These are phyloP conservation scores for Clathrus columnatus DNA, from an alignment of 768 basidiomycete genomes.

Conservation along the genomic window DNA sequence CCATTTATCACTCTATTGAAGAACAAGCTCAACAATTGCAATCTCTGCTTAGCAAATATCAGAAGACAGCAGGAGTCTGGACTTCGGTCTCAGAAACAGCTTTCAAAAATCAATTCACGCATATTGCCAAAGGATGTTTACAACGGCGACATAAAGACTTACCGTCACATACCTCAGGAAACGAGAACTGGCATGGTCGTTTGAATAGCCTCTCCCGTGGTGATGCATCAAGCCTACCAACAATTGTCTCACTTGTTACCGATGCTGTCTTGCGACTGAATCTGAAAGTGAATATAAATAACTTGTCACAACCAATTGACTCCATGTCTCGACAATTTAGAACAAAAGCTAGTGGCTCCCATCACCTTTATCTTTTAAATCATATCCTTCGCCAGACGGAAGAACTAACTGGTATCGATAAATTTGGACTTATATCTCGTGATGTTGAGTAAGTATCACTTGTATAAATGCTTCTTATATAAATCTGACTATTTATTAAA, in stretches of 20 bases:
- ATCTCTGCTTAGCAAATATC: neutral
- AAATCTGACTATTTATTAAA: neutral
- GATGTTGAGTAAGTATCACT: neutral
- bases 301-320: neutral
- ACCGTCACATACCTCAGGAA: neutral
- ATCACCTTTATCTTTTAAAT: neutral
- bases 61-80: neutral
- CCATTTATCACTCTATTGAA: neutral
- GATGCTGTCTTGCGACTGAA: constrained; percentile 1
- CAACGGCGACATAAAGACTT: neutral
- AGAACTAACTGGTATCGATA: neutral
- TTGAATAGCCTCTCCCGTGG: neutral
- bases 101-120: neutral
- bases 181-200: constrained; percentile 2
- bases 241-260: neutral
- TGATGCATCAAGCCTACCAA: neutral
- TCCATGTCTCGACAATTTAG: constrained; percentile 1
- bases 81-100: neutral
- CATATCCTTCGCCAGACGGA: neutral
- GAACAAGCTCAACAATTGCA: neutral
- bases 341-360: neutral
- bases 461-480: neutral
- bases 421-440: neutral
- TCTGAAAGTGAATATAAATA: neutral
- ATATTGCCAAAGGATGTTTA: neutral